Conservation (phyloP, 371 early-diverging fungal genomes). For the Parasitella parasitica region DNA sequence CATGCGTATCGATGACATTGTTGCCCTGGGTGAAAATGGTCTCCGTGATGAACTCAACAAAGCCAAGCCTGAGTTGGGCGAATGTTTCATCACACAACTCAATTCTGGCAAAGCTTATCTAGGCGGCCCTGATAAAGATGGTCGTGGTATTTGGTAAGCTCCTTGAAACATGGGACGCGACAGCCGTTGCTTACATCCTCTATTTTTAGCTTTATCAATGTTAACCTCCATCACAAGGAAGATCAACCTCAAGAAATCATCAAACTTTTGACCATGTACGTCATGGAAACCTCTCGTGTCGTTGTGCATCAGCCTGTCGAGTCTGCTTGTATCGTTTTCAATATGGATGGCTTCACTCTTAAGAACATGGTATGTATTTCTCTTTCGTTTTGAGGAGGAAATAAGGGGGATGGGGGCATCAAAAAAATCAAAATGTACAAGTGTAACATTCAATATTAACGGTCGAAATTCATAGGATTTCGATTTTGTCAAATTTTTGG, state of each 20-base stretch:
- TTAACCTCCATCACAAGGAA: conserved; percentile 47
- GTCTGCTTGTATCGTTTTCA: conserved; percentile 62
- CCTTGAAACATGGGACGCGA: conserved; percentile 2
- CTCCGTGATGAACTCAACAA: conserved; percentile 41
- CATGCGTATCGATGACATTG: conserved; percentile 56
- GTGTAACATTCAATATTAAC: background rate
- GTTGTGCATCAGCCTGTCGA: conserved; percentile 61
- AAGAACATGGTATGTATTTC: conserved; percentile 66
- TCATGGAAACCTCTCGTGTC: conserved; percentile 79
- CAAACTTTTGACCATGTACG: conserved; percentile 61
- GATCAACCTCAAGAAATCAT: conserved; percentile 50
- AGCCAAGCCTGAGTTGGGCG: conserved; percentile 44
- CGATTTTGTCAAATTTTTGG: conserved; percentile 77
- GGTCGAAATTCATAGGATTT: conserved; percentile 55
- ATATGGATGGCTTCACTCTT: conserved; percentile 77
- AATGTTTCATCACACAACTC: conserved; percentile 47
- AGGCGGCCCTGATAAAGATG: conserved; percentile 59
- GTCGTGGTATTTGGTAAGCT: conserved; percentile 60
- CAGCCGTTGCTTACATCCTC: background rate
- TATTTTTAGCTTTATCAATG: conserved; percentile 51
- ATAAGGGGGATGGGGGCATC: background rate
- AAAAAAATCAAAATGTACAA: background rate
- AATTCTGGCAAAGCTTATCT: conserved; percentile 56
- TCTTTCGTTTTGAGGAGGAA: background rate
- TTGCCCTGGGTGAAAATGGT: conserved; percentile 57